phyloP scores from a whole-genome alignment of 2,329 filamentous ascomycete species.

The Fusarium palustre region DNA sequence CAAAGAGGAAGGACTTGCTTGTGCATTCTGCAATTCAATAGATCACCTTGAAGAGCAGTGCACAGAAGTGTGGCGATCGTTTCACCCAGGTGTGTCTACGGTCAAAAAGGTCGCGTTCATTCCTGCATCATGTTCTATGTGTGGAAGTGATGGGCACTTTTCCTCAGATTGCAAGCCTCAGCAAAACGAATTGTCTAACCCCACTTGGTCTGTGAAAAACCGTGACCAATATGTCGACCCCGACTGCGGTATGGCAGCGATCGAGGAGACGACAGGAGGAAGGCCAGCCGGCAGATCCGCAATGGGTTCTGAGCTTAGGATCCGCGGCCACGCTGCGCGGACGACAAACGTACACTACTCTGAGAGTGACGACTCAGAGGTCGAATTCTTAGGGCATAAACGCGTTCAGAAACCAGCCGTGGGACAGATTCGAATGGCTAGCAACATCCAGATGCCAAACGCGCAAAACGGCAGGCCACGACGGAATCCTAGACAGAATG shows the following conservation, averaged over 20 bases:
- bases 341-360: constrained; percentile 58
- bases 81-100: constrained; percentile 55
- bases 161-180: constrained; percentile 64
- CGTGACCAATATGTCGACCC: constrained; percentile 63
- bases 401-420: constrained; percentile 49
- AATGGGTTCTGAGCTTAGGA: constrained; percentile 49
- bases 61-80: constrained; percentile 70
- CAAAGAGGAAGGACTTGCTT: constrained; percentile 66
- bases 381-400: constrained; percentile 56
- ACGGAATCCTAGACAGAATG: constrained; percentile 35
- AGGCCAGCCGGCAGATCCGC: constrained; percentile 40
- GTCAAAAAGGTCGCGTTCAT: constrained; percentile 63
- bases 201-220: constrained; percentile 66
- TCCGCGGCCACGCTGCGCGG: constrained; percentile 51
- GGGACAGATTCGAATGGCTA: constrained; percentile 56
- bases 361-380: constrained; percentile 61
- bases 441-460: constrained; percentile 55
- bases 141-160: constrained; percentile 67
- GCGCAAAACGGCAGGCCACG: constrained; percentile 22
- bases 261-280: constrained; percentile 50
- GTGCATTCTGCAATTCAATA: constrained; percentile 68
- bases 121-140: constrained; percentile 66
- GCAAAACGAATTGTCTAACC: constrained; percentile 46
- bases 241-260: constrained; percentile 54
- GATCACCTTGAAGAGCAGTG: constrained; percentile 72